Conservation (phyloP, 179 eudicot species). For the Silene coronaria region DNA sequence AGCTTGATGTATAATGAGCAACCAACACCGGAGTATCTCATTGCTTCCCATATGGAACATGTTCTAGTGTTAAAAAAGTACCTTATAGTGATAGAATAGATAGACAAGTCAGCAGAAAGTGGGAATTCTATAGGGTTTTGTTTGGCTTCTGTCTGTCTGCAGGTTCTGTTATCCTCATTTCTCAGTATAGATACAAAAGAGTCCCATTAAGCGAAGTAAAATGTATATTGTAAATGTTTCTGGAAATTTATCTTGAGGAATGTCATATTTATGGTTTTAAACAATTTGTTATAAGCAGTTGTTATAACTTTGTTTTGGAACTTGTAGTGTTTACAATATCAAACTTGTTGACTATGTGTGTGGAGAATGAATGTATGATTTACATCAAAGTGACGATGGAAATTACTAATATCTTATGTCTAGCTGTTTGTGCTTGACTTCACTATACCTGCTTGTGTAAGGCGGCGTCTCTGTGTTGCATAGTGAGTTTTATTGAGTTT, state of each 20-base stretch:
- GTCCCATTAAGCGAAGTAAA: background rate
- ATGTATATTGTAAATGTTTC: background rate
- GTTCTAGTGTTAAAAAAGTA: background rate
- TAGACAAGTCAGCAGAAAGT: background rate
- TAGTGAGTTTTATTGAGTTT: background rate
- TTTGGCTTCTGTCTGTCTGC: background rate
- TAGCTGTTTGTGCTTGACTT: constrained; percentile 6
- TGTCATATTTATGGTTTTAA: background rate
- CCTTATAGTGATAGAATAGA: constrained; percentile 6
- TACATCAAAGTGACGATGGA: background rate
- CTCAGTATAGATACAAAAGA: background rate
- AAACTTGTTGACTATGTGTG: background rate
- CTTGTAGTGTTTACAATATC: background rate
- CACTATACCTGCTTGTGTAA: background rate
- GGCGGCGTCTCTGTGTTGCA: background rate
- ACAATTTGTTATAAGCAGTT: background rate
- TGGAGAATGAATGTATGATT: background rate
- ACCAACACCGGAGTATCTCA: constrained; percentile 2
- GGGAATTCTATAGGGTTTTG: background rate
- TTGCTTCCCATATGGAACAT: background rate
- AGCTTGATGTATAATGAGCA: background rate
- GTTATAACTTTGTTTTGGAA: background rate
- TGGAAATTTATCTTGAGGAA: background rate
- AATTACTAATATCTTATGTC: background rate
- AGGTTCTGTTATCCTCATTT: background rate